Percentiles rank a stretch among this genome's conserved stretches.
Evolutionary conservation across 805 yeast genomes (phyloP).

Genomic region (Kluyveromyces siamensis): DNA sequence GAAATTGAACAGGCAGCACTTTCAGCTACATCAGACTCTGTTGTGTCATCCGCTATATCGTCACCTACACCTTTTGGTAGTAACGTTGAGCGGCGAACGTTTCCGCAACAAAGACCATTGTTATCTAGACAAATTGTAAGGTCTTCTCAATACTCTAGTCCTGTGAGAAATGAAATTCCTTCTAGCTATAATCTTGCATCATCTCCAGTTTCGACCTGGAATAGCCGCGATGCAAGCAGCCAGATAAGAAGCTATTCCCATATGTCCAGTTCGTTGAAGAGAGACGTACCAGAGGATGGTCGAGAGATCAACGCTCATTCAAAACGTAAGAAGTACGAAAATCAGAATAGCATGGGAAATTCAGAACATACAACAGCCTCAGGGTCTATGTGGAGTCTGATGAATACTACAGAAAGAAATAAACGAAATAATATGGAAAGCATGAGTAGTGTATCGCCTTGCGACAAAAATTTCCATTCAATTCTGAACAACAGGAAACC

Average conservation of each 20-base stretch:
- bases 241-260: neutral
- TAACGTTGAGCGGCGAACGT: neutral
- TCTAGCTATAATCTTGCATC: neutral
- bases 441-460: neutral
- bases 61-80: neutral
- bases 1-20: neutral
- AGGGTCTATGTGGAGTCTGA: neutral
- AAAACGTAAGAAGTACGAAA: neutral
- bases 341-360: neutral
- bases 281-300: neutral
- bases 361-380: neutral
- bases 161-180: neutral
- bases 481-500: neutral
- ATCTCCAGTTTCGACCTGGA: neutral
- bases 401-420: neutral
- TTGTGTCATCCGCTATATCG: neutral
- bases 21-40: neutral
- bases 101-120: neutral
- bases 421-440: neutral
- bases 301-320: neutral
- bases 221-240: neutral
- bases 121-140: neutral
- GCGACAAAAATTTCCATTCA: neutral
- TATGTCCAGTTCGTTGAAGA: neutral
- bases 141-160: neutral